A percentile compares a stretch with the other conserved stretches of the same genome.
Conservation (phyloP, 2,329 filamentous ascomycete genomes). For the Exserohilum rostratum region DNA sequence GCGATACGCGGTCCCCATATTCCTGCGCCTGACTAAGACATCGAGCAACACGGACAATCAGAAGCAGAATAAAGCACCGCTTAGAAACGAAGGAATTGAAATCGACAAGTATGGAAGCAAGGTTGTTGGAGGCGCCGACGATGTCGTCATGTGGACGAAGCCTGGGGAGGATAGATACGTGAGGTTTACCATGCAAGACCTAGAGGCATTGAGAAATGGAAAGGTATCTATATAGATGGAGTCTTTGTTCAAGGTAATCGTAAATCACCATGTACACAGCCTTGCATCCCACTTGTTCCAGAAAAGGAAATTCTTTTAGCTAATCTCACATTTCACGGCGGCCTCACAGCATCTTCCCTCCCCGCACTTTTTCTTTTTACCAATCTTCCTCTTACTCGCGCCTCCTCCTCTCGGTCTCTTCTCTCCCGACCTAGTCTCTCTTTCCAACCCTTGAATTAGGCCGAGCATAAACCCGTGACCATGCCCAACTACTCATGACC, state of each 20-base stretch:
- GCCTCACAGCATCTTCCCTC: no score
- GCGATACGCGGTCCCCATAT: conserved; percentile 75
- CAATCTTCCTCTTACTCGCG: no score
- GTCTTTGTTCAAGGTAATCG: not conserved
- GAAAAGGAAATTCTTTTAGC: no score
- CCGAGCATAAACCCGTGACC: no score
- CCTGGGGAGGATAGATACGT: conserved; percentile 34
- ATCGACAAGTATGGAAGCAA: conserved; percentile 49
- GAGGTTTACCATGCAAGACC: conserved; percentile 25
- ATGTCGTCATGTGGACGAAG: conserved; percentile 38
- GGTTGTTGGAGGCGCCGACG: conserved; percentile 27
- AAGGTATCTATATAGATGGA: conserved; percentile 17
- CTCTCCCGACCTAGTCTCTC: no score
- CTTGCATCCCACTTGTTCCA: no score
- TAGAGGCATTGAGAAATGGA: conserved; percentile 27
- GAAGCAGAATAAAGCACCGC: conserved; percentile 76
- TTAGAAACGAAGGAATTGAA: conserved; percentile 70
- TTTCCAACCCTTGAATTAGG: no score
- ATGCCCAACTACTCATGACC: not conserved
- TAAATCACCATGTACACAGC: no score
- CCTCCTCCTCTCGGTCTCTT: no score
- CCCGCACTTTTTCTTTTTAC: no score
- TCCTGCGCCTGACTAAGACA: conserved; percentile 66
- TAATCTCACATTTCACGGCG: no score
- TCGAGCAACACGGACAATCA: conserved; percentile 72